These are phyloP conservation scores for Neonectria magnoliae DNA, from an alignment of 2,329 filamentous ascomycete genomes.

Conservation along the genomic window DNA sequence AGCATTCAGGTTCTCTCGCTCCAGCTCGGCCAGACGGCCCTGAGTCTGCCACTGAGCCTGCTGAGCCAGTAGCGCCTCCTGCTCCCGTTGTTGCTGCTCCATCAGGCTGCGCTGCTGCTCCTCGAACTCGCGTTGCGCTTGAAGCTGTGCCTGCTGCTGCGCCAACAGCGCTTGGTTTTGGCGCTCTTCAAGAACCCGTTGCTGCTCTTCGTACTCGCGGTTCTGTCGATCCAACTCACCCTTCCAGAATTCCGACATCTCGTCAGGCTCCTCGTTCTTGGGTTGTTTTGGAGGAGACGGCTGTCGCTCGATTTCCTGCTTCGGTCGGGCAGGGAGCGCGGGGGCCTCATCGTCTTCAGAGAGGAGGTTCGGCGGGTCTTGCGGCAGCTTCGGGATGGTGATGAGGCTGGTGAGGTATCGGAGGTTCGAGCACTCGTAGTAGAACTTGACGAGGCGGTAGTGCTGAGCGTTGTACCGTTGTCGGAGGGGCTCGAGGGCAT, in stretches of 20 bases:
- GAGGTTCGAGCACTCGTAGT: conserved; percentile 98
- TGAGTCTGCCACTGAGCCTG: conserved; percentile 95
- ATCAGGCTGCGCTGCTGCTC: conserved; percentile 89
- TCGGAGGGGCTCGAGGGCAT: conserved; percentile 88
- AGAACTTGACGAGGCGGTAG: conserved; percentile 95
- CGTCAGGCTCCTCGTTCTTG: conserved; percentile 83
- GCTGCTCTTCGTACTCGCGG: conserved; percentile 93
- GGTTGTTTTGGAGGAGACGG: conserved; percentile 76
- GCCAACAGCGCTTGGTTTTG: conserved; percentile 83
- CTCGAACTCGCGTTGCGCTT: conserved; percentile 94
- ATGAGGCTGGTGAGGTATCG: conserved; percentile 96
- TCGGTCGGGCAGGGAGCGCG: conserved; percentile 82
- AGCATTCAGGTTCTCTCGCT: conserved; percentile 93
- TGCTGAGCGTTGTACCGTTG: conserved; percentile 94
- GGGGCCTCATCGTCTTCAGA: conserved; percentile 86
- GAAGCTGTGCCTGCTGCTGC: conserved; percentile 83
- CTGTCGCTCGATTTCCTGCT: conserved; percentile 74
- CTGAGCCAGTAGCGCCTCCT: conserved; percentile 87
- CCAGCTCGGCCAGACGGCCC: conserved; percentile 92
- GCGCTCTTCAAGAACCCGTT: conserved; percentile 86
- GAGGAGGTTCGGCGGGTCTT: conserved; percentile 90
- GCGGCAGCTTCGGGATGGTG: conserved; percentile 92
- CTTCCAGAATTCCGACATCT: conserved; percentile 99
- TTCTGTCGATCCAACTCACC: conserved; percentile 91
- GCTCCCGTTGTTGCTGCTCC: conserved; percentile 90